Evolutionary conservation across 495 filamentous ascomycete species (phyloP), one percentile per base, ranked within the genome.

Genomic region (Diplogelasinospora grovesii): DNA sequence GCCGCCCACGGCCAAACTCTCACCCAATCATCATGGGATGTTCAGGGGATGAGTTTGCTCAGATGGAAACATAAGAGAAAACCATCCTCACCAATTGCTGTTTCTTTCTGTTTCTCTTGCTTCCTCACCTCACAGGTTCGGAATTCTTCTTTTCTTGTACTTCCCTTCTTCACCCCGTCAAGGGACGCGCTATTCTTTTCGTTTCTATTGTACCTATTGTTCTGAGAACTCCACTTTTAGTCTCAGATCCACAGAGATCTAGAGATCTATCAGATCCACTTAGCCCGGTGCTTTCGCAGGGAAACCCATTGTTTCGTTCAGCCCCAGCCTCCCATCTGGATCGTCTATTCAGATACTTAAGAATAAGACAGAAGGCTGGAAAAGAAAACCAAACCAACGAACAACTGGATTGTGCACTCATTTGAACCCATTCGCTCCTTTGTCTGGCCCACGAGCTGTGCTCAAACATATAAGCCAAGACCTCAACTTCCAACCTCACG

Each of bases 21-120:
- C 26, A 3, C 36, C 55, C 55, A 59, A 53, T 59, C 52, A 37
- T 40, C 33, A 22, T 27, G 41, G 46, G 37, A 50, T 18, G 43
- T 44, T 34, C 39, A 8, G n/a, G n/a, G n/a, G n/a, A n/a, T n/a
- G n/a, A n/a, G n/a, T n/a, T n/a, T n/a, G 22, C 27, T 32, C 21
- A 39, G 48, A 26, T 22, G 43, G 53, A 59, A 59, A 56, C 56
- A 59, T 55, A 59, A 56, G 53, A 48, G 30, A 31, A 27, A 31
- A 27, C 6, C 3, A 6, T 11, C 22, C 14, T 28, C 21, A 19
- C 20, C 21, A 29, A 41, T 19, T 27, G 39, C 10, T 30, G 23
- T 36, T 36, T 6, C 13, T 8, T 36, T 5, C 5, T 36, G 15
- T 23, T 13, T 19, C 23, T 11, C 8, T 30, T 21, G 6, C 18